phyloP scores from a whole-genome alignment of 257 asterid species.

The Osmanthus fragrans region DNA sequence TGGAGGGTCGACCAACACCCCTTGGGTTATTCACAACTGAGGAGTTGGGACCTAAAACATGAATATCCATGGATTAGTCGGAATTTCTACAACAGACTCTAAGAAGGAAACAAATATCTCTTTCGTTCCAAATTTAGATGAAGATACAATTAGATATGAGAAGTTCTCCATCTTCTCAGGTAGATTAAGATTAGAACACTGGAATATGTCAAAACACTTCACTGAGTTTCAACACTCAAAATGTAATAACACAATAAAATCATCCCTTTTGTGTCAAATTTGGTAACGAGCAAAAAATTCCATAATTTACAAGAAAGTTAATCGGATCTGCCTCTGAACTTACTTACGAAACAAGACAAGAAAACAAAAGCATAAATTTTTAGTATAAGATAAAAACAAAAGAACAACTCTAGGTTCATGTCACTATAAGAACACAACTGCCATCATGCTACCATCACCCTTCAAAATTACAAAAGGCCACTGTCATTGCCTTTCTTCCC shows the following conservation, averaged over 20 bases:
- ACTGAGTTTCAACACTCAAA: no score
- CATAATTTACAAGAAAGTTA: no score
- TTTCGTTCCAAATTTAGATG: not conserved
- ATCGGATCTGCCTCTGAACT: no score
- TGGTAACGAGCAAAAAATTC: no score
- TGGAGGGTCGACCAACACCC: conserved; percentile 35
- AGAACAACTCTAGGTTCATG: not conserved
- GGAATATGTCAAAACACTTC: no score
- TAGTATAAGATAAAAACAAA: no score
- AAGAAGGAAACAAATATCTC: not conserved
- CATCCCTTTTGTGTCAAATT: no score
- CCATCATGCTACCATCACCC: not conserved
- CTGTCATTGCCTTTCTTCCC: not conserved
- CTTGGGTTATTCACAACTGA: conserved; percentile 43
- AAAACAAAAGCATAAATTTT: not conserved
- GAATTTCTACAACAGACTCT: no score
- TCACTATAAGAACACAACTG: not conserved
- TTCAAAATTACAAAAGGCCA: not conserved
- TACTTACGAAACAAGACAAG: no score
- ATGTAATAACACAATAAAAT: no score
- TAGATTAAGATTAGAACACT: no score
- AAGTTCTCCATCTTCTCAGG: not conserved
- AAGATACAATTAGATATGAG: not conserved
- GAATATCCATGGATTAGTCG: conserved; percentile 9
- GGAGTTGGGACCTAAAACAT: conserved; percentile 54